Evolutionary conservation across 768 basidiomycete genomes (phyloP).

Genomic region (Tylopilus felleus): DNA sequence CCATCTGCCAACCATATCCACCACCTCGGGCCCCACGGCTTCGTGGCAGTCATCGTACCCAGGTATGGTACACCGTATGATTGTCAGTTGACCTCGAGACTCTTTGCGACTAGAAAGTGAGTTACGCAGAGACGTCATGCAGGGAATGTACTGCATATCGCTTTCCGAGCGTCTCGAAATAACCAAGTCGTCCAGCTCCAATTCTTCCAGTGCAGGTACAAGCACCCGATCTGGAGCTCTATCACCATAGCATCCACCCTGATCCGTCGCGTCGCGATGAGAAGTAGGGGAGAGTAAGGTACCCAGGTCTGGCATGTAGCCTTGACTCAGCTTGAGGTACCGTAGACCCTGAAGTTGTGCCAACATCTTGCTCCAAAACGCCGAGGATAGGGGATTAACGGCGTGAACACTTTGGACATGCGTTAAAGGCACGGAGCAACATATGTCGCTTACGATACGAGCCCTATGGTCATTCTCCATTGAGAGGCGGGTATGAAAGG

Average conservation of each 20-base stretch:
- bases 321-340: not conserved
- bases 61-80: not conserved
- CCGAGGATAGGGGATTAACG: no score
- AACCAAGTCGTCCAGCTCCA: no score
- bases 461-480: not conserved
- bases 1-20: no score
- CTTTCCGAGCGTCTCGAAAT: no score
- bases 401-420: not conserved
- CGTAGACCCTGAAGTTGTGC: not conserved
- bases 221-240: not conserved
- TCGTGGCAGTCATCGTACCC: no score
- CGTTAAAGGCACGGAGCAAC: not conserved
- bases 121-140: not conserved
- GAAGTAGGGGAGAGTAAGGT: not conserved
- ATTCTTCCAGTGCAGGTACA: no score
- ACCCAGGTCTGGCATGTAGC: not conserved
- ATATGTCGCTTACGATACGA: not conserved
- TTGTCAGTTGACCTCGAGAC: not conserved
- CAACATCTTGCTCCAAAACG: slow-evolving; percentile 4
- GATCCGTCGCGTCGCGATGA: not conserved
- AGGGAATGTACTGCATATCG: not conserved
- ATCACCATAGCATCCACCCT: not conserved
- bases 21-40: no score
- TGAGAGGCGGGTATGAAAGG: not conserved
- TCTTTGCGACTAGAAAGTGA: not conserved